phyloP scores from a whole-genome alignment of 208 protist genomes.

The Porcisia deanei region DNA sequence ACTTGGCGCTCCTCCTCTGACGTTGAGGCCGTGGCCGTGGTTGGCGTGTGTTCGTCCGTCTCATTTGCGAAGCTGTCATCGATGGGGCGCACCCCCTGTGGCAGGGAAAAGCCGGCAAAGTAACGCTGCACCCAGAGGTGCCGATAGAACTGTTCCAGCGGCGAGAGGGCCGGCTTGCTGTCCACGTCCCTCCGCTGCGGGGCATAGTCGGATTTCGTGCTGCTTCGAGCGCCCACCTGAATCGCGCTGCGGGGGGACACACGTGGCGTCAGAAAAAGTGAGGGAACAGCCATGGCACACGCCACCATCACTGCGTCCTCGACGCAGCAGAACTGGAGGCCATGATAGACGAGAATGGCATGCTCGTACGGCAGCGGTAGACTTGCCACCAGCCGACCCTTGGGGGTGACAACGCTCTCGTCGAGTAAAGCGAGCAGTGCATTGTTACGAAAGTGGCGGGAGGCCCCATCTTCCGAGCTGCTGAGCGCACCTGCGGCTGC shows the following conservation, averaged over 20 bases:
- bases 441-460: background rate
- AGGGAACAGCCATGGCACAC: conserved; percentile 74
- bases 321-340: conserved; percentile 63
- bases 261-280: conserved; percentile 46
- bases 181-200: background rate
- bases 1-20: conserved; percentile 14
- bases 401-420: conserved; percentile 33
- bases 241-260: conserved; percentile 20
- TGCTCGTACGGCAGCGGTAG: conserved; percentile 66
- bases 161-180: conserved; percentile 36
- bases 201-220: conserved; percentile 14
- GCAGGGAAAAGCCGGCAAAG: conserved; percentile 30
- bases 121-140: conserved; percentile 36
- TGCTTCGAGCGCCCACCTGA: background rate
- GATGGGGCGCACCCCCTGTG: background rate
- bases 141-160: conserved; percentile 36
- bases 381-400: conserved; percentile 57
- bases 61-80: background rate
- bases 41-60: background rate
- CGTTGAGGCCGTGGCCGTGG: conserved; percentile 1
- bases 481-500: background rate
- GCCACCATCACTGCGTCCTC: conserved; percentile 78
- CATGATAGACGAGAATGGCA: conserved; percentile 65
- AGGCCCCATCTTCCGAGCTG: background rate
- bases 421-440: conserved; percentile 28